phyloP scores from a whole-genome alignment of 1,284 basidiomycete species.

The Cutaneotrichosporon spelunceum region DNA sequence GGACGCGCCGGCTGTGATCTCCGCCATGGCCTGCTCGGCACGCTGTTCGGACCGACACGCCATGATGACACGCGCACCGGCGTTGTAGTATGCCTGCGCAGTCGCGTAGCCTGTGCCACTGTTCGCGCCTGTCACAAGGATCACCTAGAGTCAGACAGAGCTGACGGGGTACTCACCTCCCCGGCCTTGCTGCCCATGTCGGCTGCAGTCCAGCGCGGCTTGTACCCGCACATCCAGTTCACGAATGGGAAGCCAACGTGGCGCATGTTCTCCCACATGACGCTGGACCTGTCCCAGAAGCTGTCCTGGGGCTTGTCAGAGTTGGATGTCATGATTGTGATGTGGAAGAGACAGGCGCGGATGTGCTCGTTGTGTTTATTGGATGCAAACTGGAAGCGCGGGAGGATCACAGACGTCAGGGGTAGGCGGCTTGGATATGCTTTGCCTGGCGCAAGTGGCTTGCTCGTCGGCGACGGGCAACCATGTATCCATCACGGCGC shows the following conservation, averaged over 20 bases:
- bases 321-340: neutral
- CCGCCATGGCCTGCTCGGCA: conserved; percentile 56
- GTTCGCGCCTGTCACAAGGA: conserved; percentile 49
- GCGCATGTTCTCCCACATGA: neutral
- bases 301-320: neutral
- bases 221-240: neutral
- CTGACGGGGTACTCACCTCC: conserved; percentile 41
- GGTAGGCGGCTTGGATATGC: no score
- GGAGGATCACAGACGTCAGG: no score
- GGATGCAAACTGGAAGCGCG: no score
- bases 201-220: conserved; percentile 51
- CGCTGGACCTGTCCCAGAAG: neutral
- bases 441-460: no score
- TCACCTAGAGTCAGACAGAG: conserved; percentile 27
- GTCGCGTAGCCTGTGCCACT: conserved; percentile 41
- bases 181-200: conserved; percentile 59
- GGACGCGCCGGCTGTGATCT: conserved; percentile 54
- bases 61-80: conserved; percentile 65
- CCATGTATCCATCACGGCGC: no score
- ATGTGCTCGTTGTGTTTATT: no score
- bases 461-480: no score
- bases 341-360: no score
- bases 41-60: conserved; percentile 54
- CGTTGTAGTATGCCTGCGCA: conserved; percentile 53
- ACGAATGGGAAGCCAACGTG: neutral